Evolutionary conservation across 73 alveolate species (phyloP).

Genomic region (Paramecium caudatum): DNA sequence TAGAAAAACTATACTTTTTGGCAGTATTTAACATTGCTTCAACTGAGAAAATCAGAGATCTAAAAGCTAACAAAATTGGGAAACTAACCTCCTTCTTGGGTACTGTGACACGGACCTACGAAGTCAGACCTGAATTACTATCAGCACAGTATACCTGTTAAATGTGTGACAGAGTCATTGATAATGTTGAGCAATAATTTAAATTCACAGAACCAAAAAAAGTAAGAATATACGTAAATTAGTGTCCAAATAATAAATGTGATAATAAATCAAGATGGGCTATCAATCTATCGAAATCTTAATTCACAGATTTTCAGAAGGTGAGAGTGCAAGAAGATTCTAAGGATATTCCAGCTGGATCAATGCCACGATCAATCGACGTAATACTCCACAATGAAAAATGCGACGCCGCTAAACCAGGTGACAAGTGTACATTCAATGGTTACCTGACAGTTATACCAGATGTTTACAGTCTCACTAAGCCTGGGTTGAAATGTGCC

Average conservation of each 20-base stretch:
- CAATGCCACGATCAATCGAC: conserved; percentile 99
- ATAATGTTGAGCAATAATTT: conserved; percentile 96
- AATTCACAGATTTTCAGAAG: conserved; percentile 98
- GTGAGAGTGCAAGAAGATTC: conserved; percentile 97
- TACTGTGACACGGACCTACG: conserved; percentile 97
- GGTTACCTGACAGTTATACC: conserved; percentile 96
- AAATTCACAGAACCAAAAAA: conserved; percentile 96
- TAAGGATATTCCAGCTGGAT: conserved; percentile 97
- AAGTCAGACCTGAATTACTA: conserved; percentile 96
- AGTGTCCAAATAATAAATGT: conserved; percentile 92
- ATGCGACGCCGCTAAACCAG: conserved; percentile 97
- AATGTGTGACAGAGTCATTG: conserved; percentile 86
- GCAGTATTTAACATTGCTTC: conserved; percentile 35
- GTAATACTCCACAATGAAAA: conserved; percentile 96
- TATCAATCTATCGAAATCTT: conserved; percentile 88
- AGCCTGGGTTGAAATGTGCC: conserved; percentile 95
- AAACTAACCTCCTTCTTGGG: conserved; percentile 41
- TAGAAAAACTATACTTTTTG: conserved; percentile 12
- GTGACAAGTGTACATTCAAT: conserved; percentile 92
- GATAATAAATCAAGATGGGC: conserved; percentile 96
- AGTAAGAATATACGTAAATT: background rate
- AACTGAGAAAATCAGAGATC: conserved; percentile 31
- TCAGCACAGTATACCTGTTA: conserved; percentile 91
- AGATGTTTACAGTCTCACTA: conserved; percentile 94
- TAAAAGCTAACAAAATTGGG: background rate